These are phyloP conservation scores for Populus hybrid DNA, from an alignment of 441 rosid genomes.

Conservation along the genomic window DNA sequence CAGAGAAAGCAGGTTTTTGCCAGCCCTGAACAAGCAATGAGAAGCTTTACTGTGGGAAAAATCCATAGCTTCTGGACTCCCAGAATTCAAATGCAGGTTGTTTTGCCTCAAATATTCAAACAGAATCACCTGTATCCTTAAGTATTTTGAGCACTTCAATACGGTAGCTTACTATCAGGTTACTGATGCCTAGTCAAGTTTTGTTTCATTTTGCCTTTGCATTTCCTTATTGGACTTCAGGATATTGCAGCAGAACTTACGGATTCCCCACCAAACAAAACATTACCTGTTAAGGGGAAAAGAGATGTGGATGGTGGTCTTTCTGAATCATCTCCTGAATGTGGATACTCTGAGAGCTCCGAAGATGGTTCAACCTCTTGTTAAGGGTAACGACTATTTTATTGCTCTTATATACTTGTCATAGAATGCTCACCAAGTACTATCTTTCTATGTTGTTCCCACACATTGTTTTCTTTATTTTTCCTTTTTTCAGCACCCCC, in stretches of 20 bases:
- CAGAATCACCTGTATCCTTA: slow-evolving; percentile 52
- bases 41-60: slow-evolving; percentile 29
- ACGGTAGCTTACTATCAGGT: slow-evolving; percentile 3
- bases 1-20: slow-evolving; percentile 29
- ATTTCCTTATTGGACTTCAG: slow-evolving; percentile 54
- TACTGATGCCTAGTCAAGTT: slow-evolving; percentile 9
- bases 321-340: slow-evolving; percentile 51
- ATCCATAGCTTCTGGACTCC: slow-evolving; percentile 49
- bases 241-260: slow-evolving; percentile 36
- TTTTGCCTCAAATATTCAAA: slow-evolving; percentile 34
- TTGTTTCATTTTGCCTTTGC: slow-evolving; percentile 26
- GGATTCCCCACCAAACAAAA: slow-evolving; percentile 34
- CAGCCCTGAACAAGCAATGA: slow-evolving; percentile 38
- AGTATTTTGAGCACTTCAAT: slow-evolving; percentile 15
- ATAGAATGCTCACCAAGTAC: slow-evolving; percentile 42
- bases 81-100: slow-evolving; percentile 34
- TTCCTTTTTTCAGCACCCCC: neutral
- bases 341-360: slow-evolving; percentile 41
- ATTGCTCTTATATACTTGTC: slow-evolving; percentile 4
- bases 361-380: slow-evolving; percentile 46
- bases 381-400: slow-evolving; percentile 31
- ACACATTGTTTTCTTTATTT: neutral
- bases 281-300: slow-evolving; percentile 28
- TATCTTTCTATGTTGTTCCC: neutral
- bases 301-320: slow-evolving; percentile 34